These are phyloP conservation scores for Phragmites australis DNA, from an alignment of 176 grass and related monocot genomes.

Conservation along the genomic window DNA sequence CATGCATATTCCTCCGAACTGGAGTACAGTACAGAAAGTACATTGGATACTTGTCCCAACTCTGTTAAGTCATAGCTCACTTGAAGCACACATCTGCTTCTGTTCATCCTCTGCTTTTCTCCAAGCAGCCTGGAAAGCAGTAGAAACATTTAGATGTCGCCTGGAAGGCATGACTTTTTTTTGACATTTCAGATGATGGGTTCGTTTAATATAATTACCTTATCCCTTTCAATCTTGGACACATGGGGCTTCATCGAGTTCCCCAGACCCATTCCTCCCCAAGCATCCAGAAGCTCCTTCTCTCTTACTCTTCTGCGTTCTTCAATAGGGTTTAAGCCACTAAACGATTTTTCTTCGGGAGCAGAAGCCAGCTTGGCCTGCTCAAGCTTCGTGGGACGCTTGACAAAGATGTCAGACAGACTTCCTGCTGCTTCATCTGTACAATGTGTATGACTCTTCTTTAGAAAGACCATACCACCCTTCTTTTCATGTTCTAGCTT, in stretches of 20 bases:
- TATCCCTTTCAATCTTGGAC: conserved; percentile 83
- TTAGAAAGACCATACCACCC: background rate
- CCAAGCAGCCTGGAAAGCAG: conserved; percentile 65
- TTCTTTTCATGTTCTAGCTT: conserved; percentile 40
- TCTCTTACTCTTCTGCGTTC: conserved; percentile 63
- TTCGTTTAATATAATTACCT: conserved; percentile 51
- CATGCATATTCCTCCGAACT: conserved; percentile 27
- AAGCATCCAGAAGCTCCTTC: conserved; percentile 68
- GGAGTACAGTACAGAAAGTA: conserved; percentile 2
- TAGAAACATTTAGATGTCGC: conserved; percentile 20
- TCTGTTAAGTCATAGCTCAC: conserved; percentile 34
- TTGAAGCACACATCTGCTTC: conserved; percentile 28
- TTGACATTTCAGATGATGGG: background rate
- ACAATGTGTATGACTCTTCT: conserved; percentile 27
- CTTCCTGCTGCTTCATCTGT: conserved; percentile 22
- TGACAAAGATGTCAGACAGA: conserved; percentile 61
- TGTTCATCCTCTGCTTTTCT: conserved; percentile 68
- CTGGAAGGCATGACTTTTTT: background rate
- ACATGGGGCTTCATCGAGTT: conserved; percentile 73
- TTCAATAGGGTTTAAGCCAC: conserved; percentile 42
- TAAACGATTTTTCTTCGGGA: conserved; percentile 25
- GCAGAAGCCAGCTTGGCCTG: conserved; percentile 47
- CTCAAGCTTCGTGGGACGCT: conserved; percentile 55
- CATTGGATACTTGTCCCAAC: background rate
- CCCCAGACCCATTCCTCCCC: conserved; percentile 76